These are phyloP conservation scores for Aspergillus aculeatinus DNA, from an alignment of 2,329 filamentous ascomycete genomes.

Conservation along the genomic window DNA sequence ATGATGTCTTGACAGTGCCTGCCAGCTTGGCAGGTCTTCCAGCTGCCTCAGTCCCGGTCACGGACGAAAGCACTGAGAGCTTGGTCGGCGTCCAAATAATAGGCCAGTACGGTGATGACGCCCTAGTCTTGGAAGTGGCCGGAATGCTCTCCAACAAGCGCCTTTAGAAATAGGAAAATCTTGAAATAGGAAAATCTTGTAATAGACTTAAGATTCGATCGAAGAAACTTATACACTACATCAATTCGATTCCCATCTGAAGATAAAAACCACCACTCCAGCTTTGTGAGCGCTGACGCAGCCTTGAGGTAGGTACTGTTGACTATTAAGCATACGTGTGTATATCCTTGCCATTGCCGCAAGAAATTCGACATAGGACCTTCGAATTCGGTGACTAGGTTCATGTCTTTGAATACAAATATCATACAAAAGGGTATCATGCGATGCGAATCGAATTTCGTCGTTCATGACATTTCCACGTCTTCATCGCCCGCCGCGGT, in stretches of 20 bases:
- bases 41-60: constrained; percentile 76
- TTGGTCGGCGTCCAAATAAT: constrained; percentile 47
- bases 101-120: constrained; percentile 50
- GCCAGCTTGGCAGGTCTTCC: constrained; percentile 89
- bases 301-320: no score
- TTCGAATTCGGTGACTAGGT: background rate
- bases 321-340: background rate
- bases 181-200: no score
- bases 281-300: no score
- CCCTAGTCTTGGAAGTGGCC: constrained; percentile 41
- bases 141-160: constrained; percentile 33
- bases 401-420: background rate
- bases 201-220: background rate
- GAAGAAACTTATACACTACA: background rate
- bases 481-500: constrained; percentile 26
- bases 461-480: constrained; percentile 30
- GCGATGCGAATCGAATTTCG: background rate
- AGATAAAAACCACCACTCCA: no score
- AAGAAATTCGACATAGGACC: background rate
- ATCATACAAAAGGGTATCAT: background rate
- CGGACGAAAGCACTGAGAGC: constrained; percentile 28
- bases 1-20: constrained; percentile 94
- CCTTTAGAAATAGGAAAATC: constrained; percentile 9
- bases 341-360: background rate
- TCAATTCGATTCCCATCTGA: background rate